These are phyloP conservation scores for Colletotrichum higginsianum DNA, from an alignment of 2,329 filamentous ascomycete genomes.

Conservation along the genomic window DNA sequence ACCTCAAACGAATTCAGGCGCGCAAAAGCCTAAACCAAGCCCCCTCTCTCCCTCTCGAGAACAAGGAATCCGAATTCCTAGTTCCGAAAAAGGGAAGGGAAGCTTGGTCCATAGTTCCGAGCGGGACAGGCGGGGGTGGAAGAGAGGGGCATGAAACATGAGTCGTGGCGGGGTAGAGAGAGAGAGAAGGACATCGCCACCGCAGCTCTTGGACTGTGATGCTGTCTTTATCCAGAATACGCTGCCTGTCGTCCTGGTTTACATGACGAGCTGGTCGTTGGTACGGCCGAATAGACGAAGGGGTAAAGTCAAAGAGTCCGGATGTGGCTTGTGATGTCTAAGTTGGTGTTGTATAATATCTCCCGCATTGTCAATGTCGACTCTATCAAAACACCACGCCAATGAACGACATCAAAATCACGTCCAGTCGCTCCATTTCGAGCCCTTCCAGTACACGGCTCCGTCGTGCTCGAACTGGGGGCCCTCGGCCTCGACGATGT, in stretches of 20 bases:
- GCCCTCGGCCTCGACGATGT: conserved; percentile 70
- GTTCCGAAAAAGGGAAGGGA: background rate
- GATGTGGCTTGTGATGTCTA: background rate
- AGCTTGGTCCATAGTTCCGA: background rate
- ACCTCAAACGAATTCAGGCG: background rate
- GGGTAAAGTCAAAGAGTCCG: no score
- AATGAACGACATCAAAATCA: conserved; percentile 6
- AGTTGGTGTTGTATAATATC: background rate
- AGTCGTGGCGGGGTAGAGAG: background rate
- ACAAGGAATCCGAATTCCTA: background rate
- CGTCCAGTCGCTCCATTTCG: conserved; percentile 49
- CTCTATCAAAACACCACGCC: background rate
- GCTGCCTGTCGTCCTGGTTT: no score
- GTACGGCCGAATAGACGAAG: no score
- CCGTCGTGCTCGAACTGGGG: conserved; percentile 56
- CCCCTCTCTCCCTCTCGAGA: background rate
- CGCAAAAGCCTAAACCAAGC: background rate
- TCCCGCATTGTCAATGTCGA: no score
- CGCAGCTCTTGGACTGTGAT: background rate
- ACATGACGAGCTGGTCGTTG: no score
- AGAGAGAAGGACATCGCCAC: no score
- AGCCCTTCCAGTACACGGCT: conserved; percentile 46
- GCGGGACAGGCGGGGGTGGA: background rate
- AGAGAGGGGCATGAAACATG: background rate
- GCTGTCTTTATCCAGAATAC: no score